These are phyloP conservation scores for Phylloporus sp. DNA, from an alignment of 768 basidiomycete genomes.

Conservation along the genomic window DNA sequence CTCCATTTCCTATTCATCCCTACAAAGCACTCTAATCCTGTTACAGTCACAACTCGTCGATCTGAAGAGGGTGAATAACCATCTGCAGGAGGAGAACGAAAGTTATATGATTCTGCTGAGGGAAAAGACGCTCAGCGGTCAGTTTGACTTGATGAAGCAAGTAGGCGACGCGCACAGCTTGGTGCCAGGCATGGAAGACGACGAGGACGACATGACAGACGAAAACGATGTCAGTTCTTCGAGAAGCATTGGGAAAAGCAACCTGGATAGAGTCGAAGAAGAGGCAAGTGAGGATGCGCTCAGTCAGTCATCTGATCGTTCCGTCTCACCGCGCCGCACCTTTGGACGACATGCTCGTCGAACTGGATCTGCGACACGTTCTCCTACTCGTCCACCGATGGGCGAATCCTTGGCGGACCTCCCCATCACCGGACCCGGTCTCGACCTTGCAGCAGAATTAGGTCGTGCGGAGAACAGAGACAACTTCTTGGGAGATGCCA, in stretches of 20 bases:
- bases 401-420: constrained; percentile 85
- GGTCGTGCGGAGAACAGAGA: constrained; percentile 91
- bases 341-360: constrained; percentile 47
- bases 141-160: constrained; percentile 72
- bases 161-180: constrained; percentile 48
- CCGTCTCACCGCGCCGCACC: constrained; percentile 40
- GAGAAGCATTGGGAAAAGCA: constrained; percentile 53
- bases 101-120: constrained; percentile 91
- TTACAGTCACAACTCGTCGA: constrained; percentile 83
- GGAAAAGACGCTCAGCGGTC: constrained; percentile 88
- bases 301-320: constrained; percentile 35
- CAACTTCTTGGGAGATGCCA: constrained; percentile 52
- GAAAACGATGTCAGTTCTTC: constrained; percentile 52
- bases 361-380: constrained; percentile 50
- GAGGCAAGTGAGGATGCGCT: constrained; percentile 40
- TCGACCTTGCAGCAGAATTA: constrained; percentile 88
- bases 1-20: constrained; percentile 76
- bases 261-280: constrained; percentile 63
- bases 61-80: constrained; percentile 81
- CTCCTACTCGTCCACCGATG: constrained; percentile 40
- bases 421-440: constrained; percentile 83
- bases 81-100: constrained; percentile 93
- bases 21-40: constrained; percentile 81
- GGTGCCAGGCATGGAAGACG: constrained; percentile 39
- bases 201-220: constrained; percentile 29